A percentile compares a stretch with the other conserved stretches of the same genome.
phyloP scores from a whole-genome alignment of 2,329 filamentous ascomycete species.

The Trichoderma polysporum region DNA sequence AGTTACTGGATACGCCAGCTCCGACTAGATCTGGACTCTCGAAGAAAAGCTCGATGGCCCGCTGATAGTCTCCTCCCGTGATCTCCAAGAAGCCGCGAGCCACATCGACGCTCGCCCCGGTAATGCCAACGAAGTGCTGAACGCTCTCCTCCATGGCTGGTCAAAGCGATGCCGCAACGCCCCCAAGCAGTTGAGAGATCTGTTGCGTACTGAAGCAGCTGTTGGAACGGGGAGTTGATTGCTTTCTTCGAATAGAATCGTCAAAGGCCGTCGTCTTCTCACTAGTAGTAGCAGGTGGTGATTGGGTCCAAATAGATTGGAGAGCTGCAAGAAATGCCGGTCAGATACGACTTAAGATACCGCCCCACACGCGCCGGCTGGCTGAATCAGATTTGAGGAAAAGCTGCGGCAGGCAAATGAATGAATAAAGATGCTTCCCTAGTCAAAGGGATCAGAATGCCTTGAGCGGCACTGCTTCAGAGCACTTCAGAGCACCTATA shows the following conservation, averaged over 20 bases:
- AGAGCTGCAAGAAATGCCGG: conserved; percentile 17
- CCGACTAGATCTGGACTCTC: conserved; percentile 74
- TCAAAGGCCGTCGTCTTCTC: background rate
- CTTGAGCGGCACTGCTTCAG: background rate
- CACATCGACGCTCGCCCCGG: conserved; percentile 68
- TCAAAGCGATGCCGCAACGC: background rate
- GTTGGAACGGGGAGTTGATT: background rate
- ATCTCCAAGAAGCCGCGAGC: conserved; percentile 82
- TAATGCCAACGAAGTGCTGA: conserved; percentile 77
- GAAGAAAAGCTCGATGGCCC: conserved; percentile 87
- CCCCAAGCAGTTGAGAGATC: background rate
- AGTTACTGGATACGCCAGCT: conserved; percentile 31
- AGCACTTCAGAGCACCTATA: background rate
- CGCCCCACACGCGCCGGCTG: conserved; percentile 10
- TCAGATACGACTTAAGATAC: background rate
- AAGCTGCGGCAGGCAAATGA: background rate
- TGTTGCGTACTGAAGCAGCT: background rate
- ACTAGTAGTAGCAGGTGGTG: background rate
- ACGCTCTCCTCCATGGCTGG: conserved; percentile 68
- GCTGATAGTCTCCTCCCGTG: conserved; percentile 78
- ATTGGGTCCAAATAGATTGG: background rate
- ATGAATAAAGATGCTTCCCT: background rate
- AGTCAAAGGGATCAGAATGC: background rate
- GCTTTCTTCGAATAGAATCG: background rate
- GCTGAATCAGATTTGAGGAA: background rate